Evolutionary conservation across 1,284 basidiomycete genomes (phyloP).

Genomic region (Ustilago crameri): DNA sequence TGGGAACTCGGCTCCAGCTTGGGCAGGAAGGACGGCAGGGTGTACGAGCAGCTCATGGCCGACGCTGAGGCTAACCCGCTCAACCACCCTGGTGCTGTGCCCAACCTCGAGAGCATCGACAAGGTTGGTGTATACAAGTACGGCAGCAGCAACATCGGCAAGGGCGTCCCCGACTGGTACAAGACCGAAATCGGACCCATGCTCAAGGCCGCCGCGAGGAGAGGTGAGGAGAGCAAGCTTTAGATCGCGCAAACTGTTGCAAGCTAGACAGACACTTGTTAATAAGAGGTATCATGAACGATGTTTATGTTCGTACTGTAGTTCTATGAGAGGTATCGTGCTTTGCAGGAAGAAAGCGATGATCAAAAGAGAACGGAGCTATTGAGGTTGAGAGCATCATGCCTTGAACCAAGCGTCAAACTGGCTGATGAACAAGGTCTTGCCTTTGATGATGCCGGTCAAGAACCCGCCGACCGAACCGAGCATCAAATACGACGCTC

Average conservation of each 20-base stretch:
- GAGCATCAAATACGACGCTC: constrained; percentile 31
- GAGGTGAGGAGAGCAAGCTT: constrained; percentile 33
- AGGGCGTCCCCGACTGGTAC: constrained; percentile 58
- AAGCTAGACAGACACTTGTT: background rate
- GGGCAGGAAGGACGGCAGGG: constrained; percentile 76
- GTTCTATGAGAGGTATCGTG: no score
- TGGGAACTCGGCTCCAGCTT: constrained; percentile 77
- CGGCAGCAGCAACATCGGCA: constrained; percentile 46
- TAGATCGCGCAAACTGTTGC: constrained; percentile 1
- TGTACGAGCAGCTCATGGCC: constrained; percentile 78
- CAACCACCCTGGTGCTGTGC: constrained; percentile 69
- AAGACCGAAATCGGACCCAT: constrained; percentile 49
- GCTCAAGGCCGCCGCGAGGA: constrained; percentile 43
- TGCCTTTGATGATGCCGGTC: constrained; percentile 42
- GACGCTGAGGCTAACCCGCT: constrained; percentile 76
- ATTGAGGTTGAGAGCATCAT: background rate
- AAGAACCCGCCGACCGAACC: constrained; percentile 33
- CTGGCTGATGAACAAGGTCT: constrained; percentile 28
- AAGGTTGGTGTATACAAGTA: constrained; percentile 53
- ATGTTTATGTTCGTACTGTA: no score
- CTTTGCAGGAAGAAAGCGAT: no score
- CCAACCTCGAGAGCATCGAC: constrained; percentile 33
- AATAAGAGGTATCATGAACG: no score
- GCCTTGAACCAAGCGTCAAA: constrained; percentile 34
- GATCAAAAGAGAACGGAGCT: no score